These are phyloP conservation scores for Plectosphaerella sp. DNA, from an alignment of 2,329 filamentous ascomycete species.

Conservation along the genomic window DNA sequence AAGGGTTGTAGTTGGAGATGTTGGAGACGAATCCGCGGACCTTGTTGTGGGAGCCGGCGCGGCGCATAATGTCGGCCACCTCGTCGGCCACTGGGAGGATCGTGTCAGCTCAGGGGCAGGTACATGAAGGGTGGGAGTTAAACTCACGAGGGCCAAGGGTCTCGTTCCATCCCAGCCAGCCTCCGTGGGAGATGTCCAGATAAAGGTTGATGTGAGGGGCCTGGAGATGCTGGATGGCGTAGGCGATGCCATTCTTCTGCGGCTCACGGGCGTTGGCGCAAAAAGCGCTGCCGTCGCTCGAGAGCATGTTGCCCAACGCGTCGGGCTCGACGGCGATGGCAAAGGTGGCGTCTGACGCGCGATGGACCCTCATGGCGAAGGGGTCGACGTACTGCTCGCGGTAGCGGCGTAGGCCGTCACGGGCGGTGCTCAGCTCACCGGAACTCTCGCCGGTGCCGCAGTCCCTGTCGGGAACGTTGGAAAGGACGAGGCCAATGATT, in stretches of 20 bases:
- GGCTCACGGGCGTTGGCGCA: conserved; percentile 30
- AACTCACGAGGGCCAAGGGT: conserved; percentile 30
- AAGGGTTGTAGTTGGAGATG: conserved; percentile 37
- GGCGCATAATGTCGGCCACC: conserved; percentile 31
- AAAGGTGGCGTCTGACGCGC: conserved; percentile 32
- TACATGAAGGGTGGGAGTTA: neutral
- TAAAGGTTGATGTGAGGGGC: conserved; percentile 31
- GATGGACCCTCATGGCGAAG: conserved; percentile 29
- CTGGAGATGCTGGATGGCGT: conserved; percentile 33
- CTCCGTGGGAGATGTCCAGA: conserved; percentile 36
- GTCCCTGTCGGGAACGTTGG: conserved; percentile 40
- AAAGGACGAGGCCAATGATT: conserved; percentile 38
- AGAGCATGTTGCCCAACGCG: conserved; percentile 36
- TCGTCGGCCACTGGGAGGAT: conserved; percentile 26
- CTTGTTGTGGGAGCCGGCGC: conserved; percentile 22
- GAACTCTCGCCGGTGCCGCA: conserved; percentile 37
- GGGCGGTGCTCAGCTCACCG: conserved; percentile 30
- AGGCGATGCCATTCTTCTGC: conserved; percentile 36
- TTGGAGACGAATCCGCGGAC: conserved; percentile 39
- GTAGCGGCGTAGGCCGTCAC: conserved; percentile 33
- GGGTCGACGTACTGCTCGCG: conserved; percentile 34
- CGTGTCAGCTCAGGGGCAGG: conserved; percentile 1
- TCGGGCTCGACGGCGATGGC: conserved; percentile 40
- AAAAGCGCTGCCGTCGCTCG: conserved; percentile 29
- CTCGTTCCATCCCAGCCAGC: conserved; percentile 36